Percentiles rank a stretch among this genome's conserved stretches.
These are phyloP conservation scores for Nadsonia starkeyi-henricii DNA, from an alignment of 1,139 yeast species.

Conservation along the genomic window DNA sequence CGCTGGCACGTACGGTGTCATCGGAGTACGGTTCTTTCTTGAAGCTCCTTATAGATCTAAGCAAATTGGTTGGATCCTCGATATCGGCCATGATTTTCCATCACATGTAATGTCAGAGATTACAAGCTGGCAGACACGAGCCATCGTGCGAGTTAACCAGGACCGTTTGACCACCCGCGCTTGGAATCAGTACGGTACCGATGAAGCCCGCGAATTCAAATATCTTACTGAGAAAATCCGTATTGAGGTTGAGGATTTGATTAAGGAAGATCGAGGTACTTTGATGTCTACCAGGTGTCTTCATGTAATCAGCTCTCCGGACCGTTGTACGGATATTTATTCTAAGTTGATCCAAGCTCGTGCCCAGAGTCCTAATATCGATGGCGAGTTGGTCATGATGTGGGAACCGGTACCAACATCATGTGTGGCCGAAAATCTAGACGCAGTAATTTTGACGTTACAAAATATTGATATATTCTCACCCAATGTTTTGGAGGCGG, in stretches of 20 bases:
- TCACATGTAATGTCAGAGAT: constrained; percentile 31
- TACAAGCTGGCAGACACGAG: constrained; percentile 48
- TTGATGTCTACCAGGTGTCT: constrained; percentile 34
- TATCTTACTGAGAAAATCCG: constrained; percentile 51
- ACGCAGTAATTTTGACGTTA: constrained; percentile 30
- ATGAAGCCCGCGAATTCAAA: constrained; percentile 40
- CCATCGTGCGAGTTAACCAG: constrained; percentile 37
- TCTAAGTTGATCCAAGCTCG: constrained; percentile 18
- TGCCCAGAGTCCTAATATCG: constrained; percentile 1
- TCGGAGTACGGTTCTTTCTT: constrained; percentile 55
- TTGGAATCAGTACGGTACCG: constrained; percentile 53
- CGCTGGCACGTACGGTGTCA: constrained; percentile 71
- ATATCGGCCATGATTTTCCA: constrained; percentile 72
- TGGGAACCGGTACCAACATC: constrained; percentile 86
- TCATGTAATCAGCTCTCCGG: constrained; percentile 68
- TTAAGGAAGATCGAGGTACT: constrained; percentile 19
- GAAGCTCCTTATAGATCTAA: constrained; percentile 26
- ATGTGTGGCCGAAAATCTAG: constrained; percentile 40
- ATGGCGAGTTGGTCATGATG: constrained; percentile 31
- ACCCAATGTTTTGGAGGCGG: constrained; percentile 79
- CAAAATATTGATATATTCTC: constrained; percentile 46
- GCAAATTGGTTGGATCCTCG: constrained; percentile 55
- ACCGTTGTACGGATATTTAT: constrained; percentile 38
- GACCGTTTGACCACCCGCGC: constrained; percentile 65
- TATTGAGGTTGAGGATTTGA: constrained; percentile 47